These are phyloP conservation scores for Fragilariopsis cylindrus DNA, from an alignment of 108 stramenopile genomes.

Conservation along the genomic window DNA sequence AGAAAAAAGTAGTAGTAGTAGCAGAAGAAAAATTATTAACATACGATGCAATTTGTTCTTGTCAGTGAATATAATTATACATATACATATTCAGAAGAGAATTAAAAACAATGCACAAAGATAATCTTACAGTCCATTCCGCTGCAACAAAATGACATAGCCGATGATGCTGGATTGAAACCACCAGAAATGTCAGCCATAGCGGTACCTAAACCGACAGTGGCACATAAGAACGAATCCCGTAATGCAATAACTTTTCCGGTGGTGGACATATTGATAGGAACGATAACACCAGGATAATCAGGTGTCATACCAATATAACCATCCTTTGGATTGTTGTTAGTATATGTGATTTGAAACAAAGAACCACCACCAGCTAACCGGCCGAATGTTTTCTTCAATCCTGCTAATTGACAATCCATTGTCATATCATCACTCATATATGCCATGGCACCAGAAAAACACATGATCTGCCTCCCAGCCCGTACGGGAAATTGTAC, in stretches of 20 bases:
- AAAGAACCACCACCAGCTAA: constrained; percentile 54
- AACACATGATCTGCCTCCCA: constrained; percentile 44
- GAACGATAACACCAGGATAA: constrained; percentile 58
- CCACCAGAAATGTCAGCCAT: constrained; percentile 43
- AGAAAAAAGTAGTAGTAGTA: background rate
- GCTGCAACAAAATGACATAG: constrained; percentile 47
- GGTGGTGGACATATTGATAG: constrained; percentile 40
- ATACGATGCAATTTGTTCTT: background rate
- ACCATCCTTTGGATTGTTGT: constrained; percentile 30
- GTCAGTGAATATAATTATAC: background rate
- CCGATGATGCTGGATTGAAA: constrained; percentile 45
- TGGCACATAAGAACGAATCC: constrained; percentile 58
- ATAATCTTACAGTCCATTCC: constrained; percentile 7
- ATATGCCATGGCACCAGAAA: constrained; percentile 66
- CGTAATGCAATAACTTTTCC: constrained; percentile 43
- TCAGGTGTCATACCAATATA: constrained; percentile 60
- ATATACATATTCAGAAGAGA: background rate
- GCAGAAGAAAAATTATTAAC: background rate
- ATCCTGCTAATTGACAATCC: constrained; percentile 37
- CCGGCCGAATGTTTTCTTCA: constrained; percentile 45
- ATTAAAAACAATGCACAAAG: background rate
- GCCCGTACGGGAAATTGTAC: constrained; percentile 57
- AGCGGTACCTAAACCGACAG: constrained; percentile 29
- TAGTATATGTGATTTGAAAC: constrained; percentile 53
- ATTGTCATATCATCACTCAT: constrained; percentile 52